Base-by-base conservation (phyloP, 1,284 basidiomycete species). In the Hortiboletus rubellus region DNA sequence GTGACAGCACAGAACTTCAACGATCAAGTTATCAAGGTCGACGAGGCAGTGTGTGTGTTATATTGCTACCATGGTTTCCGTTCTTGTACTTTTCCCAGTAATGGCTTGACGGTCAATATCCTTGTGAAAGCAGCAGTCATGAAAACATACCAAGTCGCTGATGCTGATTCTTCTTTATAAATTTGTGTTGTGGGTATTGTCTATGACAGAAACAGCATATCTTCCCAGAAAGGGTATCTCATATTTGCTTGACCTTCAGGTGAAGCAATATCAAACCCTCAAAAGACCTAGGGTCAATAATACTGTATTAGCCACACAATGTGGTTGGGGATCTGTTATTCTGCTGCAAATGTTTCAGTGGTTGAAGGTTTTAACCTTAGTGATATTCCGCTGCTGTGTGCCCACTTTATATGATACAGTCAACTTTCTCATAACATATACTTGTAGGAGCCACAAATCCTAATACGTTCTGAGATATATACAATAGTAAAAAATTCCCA, bases 91-190 rank as follows among this genome's bases (percentile, higher is more conserved):
- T 92, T 90, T 8, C 85, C 91, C 0, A 80, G 94, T 61, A 92
- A 92, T 67, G 92, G 92, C 0, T 74, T 94, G 3, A 94, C 91
- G 0, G 79, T 91, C 1, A 91, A 94, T 62, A 88, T 95, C 17
- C 74, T 92, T 52, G 89, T 92, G 64, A 63, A 85, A 30, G 7
- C 22, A 2, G 15, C 30, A 3, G 27, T 42, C 10, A 10, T 22
- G 17, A 8, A 24, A 17, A 11, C 7, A 10, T 12, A 22, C 11
- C 5, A 10, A 7, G 22, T 15, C 8, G 9, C 17, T 22, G n/a
- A 42, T 1, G 12, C 41, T 56, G 36, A 51, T n/a, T n/a, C n/a
- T 49, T 17, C 17, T 24, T 2, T 33, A 15, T 66, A 91, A 82
- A 89, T 91, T 48, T 73, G 76, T 50, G 77, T 80, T 0, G 86